Evolutionary conservation across 192 early-diverging fungal genomes (phyloP), one percentile per base, ranked within the genome.

Genomic region (Phlyctochytrium arcticum): DNA sequence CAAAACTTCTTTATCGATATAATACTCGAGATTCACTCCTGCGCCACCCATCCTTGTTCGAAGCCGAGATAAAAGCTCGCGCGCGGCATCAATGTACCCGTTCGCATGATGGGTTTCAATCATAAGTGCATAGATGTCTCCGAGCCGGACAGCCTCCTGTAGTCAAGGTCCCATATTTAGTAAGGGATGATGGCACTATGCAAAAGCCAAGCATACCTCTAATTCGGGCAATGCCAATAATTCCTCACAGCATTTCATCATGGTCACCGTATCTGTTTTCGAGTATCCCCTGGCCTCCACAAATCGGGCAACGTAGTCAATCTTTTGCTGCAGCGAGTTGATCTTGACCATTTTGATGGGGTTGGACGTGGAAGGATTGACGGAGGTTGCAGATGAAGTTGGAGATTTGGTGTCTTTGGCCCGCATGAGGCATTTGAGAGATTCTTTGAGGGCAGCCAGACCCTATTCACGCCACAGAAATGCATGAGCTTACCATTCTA

Each of bases 121-220:
- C 67, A 84, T 48, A 9, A 82, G 64, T 17, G 73, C 82, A 58
- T 75, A 84, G 10, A 84, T 80, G 60, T 84, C 82, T 12, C 82
- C 80, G 5, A 69, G 48, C 12, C 80, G 65, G 10, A 84, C 65
- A 7, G 67, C 54, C 5, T 57, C 10, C 82, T 84, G 44, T 3
- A 17, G 34, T 3, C 15, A 39, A 24, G 4, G 37, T 0, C 23
- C 8, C 9, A 24, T n/a, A 9, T 2, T 5, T 60, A 34, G 15
- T 9, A 8, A 44, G 39, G 4, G 26, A 62, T 3, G 10, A 30
- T 3, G 7, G 50, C 6, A 37, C 31, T 26, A 29, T 12, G 57
- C 24, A 57, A 8, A n/a, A n/a, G 0, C 7, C 17, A 32, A 24
- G 44, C 33, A 17, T 73, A 80, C 82, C 44, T 84, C 78, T 50